Base-by-base conservation (phyloP, 179 eudicot genomes). In the Drosera spatulata region DNA sequence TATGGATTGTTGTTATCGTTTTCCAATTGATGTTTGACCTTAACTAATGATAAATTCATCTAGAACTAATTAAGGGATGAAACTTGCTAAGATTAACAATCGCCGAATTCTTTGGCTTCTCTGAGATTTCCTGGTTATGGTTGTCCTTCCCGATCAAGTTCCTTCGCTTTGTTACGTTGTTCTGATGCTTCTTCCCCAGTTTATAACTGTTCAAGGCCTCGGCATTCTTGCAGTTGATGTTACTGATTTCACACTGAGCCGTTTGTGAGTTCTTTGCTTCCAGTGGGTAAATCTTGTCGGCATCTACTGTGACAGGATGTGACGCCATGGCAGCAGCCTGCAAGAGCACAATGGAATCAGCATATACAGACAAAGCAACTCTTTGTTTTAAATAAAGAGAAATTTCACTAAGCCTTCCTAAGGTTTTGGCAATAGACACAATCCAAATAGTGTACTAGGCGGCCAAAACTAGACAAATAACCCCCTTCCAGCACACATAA, bases 101-200 rank as follows among this genome's bases (percentile, higher is more conserved):
- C 14, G 50, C 62, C 42, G 69, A 44, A 10, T 53, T 57, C 10
- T 61, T 56, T 11, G 60, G 61, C 56, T 61, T 71, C 63, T 61
- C 68, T 56, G 68, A 22, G 33, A 22, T 22, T 22, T 22, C 33
- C 33, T 22, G 33, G 33, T 22, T 22, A 22, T 22, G 0, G 33
- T 1, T 22, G 33, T 22, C 33, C 33, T 22, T 22, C 33, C 33
- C 1, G 33, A 22, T 22, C 33, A 22, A 22, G 33, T 22, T 22
- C 33, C 33, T 22, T 22, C 33, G 33, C 33, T 22, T 22, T 22
- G 33, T 22, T 1, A 22, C 7, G 39, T 76, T 76, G 68, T 61
- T 76, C 60, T 58, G 33, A 60, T 72, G 80, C 50, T 68, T 71
- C 68, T 76, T 76, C 7, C 76, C 80, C 46, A 39, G 22, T 10